Conservation (phyloP, 805 yeast genomes). For the Teunomyces stri region DNA sequence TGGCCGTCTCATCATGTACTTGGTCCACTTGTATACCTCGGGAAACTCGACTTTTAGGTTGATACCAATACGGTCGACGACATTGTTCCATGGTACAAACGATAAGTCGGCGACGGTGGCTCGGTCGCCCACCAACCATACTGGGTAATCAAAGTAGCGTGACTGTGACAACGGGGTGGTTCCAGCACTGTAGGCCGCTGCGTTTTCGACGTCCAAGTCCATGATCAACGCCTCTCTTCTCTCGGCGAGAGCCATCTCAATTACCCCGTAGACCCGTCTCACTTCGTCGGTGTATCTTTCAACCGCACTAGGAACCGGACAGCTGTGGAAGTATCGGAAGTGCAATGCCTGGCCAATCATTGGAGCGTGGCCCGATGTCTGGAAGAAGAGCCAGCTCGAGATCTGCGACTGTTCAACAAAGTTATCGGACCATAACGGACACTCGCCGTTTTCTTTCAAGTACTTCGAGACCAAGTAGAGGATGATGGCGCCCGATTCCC, state of each 20-base stretch:
- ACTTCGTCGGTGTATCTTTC: constrained; percentile 92
- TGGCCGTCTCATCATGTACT: constrained; percentile 92
- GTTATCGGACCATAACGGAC: constrained; percentile 78
- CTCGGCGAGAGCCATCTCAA: constrained; percentile 94
- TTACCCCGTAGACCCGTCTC: constrained; percentile 86
- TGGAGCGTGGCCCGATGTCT: constrained; percentile 97
- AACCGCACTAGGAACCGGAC: constrained; percentile 82
- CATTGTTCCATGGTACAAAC: constrained; percentile 96
- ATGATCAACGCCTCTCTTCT: constrained; percentile 84
- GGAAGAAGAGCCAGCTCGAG: constrained; percentile 87
- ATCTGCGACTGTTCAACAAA: constrained; percentile 80
- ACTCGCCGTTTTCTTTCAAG: constrained; percentile 59
- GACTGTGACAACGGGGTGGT: constrained; percentile 83
- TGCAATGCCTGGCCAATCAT: constrained; percentile 97
- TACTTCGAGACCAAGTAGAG: constrained; percentile 74
- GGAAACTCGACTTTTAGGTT: constrained; percentile 86
- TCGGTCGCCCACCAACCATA: constrained; percentile 89
- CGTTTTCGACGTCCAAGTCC: constrained; percentile 86
- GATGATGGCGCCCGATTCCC: constrained; percentile 95
- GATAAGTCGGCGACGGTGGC: constrained; percentile 84
- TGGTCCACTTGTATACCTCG: constrained; percentile 95
- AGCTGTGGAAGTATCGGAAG: constrained; percentile 86
- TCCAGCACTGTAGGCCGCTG: constrained; percentile 83
- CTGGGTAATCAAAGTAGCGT: constrained; percentile 86
- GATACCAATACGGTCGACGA: constrained; percentile 88